These are phyloP conservation scores for Mycena kentingensis DNA, from an alignment of 768 basidiomycete genomes.

Conservation along the genomic window DNA sequence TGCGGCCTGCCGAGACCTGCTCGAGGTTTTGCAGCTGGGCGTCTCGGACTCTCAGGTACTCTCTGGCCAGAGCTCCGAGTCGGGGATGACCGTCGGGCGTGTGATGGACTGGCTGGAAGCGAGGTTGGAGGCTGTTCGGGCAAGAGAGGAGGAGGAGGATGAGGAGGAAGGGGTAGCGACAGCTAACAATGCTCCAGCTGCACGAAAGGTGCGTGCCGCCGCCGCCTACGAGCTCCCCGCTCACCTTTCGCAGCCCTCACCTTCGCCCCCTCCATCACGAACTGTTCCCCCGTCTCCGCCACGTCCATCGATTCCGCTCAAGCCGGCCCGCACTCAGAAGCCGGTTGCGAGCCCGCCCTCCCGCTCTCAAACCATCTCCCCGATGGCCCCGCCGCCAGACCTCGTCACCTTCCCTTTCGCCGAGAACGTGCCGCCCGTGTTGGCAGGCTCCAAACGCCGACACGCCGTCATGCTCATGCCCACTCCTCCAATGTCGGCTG, in stretches of 20 bases:
- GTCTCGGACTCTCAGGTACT: constrained; percentile 50
- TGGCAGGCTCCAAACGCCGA: constrained; percentile 69
- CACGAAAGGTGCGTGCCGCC: constrained; percentile 5
- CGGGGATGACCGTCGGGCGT: constrained; percentile 73
- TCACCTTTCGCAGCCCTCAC: constrained; percentile 30
- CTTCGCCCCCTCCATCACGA: constrained; percentile 28
- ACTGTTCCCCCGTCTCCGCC: constrained; percentile 17
- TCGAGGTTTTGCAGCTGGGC: constrained; percentile 81
- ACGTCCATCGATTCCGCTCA: constrained; percentile 18
- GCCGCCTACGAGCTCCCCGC: not conserved
- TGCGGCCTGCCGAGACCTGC: constrained; percentile 75
- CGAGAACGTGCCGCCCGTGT: constrained; percentile 43
- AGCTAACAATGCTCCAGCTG: constrained; percentile 33
- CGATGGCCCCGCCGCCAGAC: constrained; percentile 23
- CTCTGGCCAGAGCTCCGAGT: constrained; percentile 36
- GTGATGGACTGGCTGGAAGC: constrained; percentile 89
- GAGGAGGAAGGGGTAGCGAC: constrained; percentile 71
- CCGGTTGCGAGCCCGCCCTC: constrained; percentile 15
- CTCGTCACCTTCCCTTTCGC: constrained; percentile 33
- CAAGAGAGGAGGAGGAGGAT: constrained; percentile 78
- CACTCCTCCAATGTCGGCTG: constrained; percentile 47
- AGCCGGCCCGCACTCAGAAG: constrained; percentile 8
- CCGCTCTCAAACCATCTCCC: constrained; percentile 20
- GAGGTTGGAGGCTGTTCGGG: constrained; percentile 71
- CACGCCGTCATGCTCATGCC: constrained; percentile 81